Evolutionary conservation across 345 rosid genomes (phyloP), one percentile per base, ranked within the genome.

Genomic region (Lumnitzera littorea): DNA sequence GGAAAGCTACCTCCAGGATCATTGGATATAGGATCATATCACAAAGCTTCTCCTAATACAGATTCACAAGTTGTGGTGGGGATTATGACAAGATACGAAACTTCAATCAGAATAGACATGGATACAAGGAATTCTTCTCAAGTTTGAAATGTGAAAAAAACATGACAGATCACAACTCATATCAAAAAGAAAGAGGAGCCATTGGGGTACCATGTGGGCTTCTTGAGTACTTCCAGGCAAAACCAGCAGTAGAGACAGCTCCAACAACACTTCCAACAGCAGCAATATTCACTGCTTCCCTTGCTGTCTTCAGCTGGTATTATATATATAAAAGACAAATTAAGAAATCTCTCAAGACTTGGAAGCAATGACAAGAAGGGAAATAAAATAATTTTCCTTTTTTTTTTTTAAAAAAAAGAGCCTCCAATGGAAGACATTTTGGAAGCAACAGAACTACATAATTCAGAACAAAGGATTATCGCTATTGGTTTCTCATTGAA

Each of bases 181-280:
- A 64, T 11, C 41, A 50, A 41, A 53, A 27, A 61, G 62, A 51
- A 51, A 17, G 50, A 43, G 67, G 50, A 9, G 51, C 0, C 27
- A 36, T 36, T 36, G 43, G 43, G 43, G 7, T 81, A 94, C 99
- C 97, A 76, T 90, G 97, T 62, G 82, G 70, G 57, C 90, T 84
- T 82, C 66, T 82, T 3, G 96, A 94, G 73, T 95, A 91, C 69
- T 84, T 91, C 99, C 92, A 91, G 53, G 96, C 72, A 79, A 86
- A 36, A 72, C 80, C 92, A 11, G 91, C 97, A 63, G 92, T 83
- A 13, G 96, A 80, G 31, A 82, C 69, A 23, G 95, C 97, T 58
- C 95, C 99, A 61, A 91, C 70, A 31, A 72, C 72, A 72, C 82
- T 67, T 67, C 96, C 96, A 15, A 77, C 17, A 24, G 78, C 59